These are phyloP conservation scores for Dothistroma pini DNA, from an alignment of 2,329 filamentous ascomycete species.

Conservation along the genomic window DNA sequence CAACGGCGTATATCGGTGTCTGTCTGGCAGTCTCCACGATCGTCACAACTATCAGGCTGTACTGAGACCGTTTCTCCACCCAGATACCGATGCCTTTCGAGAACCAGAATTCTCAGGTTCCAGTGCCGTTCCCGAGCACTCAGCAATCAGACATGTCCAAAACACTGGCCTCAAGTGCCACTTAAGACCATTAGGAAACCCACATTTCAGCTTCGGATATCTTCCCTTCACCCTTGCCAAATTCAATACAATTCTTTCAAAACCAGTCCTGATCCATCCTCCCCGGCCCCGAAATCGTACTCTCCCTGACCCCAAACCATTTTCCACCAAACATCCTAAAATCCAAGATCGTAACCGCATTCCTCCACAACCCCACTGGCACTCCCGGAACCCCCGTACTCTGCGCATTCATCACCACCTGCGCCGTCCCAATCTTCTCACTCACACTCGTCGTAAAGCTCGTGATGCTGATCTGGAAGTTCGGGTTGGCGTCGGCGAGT, in stretches of 20 bases:
- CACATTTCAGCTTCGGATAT: no score
- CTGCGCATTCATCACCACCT: constrained; percentile 7
- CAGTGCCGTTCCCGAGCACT: no score
- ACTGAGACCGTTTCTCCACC: no score
- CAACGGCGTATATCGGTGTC: no score
- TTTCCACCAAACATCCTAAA: constrained; percentile 3
- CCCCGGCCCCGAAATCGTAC: constrained; percentile 7
- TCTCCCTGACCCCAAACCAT: constrained; percentile 7
- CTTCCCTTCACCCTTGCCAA: no score
- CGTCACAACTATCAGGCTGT: no score
- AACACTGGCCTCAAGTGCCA: no score
- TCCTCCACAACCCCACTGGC: constrained; percentile 7
- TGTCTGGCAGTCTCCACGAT: no score
- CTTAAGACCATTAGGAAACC: no score
- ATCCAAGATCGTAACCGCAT: constrained; percentile 7
- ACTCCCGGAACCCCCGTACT: constrained; percentile 7
- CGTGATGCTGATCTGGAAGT: constrained; percentile 1
- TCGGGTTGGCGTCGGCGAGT: constrained; percentile 4
- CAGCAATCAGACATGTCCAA: no score
- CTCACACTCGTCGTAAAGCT: constrained; percentile 4
- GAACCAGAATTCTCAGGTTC: no score
- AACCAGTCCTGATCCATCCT: constrained; percentile 10
- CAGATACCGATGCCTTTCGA: no score
- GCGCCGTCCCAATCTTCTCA: constrained; percentile 8
- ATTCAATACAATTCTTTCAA: not conserved